phyloP scores from a whole-genome alignment of 2,329 filamentous ascomycete species.

The Aaosphaeria arxii region DNA sequence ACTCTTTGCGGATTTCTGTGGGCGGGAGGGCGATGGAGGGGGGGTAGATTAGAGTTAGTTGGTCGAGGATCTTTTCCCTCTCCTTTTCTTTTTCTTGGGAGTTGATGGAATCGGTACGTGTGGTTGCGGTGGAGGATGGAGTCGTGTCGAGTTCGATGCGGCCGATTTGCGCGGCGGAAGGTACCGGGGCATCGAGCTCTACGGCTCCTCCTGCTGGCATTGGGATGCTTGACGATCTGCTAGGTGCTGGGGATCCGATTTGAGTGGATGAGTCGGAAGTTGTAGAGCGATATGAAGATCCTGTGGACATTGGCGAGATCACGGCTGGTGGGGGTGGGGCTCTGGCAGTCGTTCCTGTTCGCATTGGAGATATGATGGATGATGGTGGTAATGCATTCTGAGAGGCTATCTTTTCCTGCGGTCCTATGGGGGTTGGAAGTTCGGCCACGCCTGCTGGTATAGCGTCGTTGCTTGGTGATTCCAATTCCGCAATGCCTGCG shows the following conservation, averaged over 20 bases:
- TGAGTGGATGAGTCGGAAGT: neutral
- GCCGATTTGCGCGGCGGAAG: neutral
- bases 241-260: neutral
- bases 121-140: neutral
- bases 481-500: no score
- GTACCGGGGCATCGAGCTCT: neutral
- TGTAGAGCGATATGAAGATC: no score
- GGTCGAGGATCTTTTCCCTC: constrained; percentile 38
- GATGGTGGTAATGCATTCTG: neutral
- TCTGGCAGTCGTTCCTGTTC: neutral
- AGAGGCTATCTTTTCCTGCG: neutral
- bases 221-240: no score
- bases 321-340: neutral
- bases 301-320: no score
- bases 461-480: neutral
- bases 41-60: constrained; percentile 43
- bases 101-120: constrained; percentile 3
- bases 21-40: constrained; percentile 22
- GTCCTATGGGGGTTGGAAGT: neutral
- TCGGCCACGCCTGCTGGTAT: neutral
- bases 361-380: no score
- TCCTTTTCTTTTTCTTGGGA: constrained; percentile 9
- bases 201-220: no score
- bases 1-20: constrained; percentile 38
- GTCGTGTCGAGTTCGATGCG: neutral